Evolutionary conservation across 2,329 filamentous ascomycete genomes (phyloP).

Genomic region (Hirsutella rhossiliensis): DNA sequence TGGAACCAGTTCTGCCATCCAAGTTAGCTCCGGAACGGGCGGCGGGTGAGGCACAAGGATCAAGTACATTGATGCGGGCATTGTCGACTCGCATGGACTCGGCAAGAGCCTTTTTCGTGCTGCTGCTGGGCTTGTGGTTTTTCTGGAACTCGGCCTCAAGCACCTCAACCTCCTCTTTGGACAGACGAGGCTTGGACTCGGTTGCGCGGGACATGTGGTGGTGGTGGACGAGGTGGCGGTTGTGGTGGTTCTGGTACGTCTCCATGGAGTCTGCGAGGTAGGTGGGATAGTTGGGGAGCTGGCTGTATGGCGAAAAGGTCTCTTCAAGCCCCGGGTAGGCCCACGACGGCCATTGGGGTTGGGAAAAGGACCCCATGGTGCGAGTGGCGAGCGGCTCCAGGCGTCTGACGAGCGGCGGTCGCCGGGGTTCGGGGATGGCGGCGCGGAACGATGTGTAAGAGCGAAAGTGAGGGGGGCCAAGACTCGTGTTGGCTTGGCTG

Average conservation of each 20-base stretch:
- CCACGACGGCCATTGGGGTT: slow-evolving; percentile 24
- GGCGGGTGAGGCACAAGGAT: not conserved
- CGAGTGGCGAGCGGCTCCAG: not conserved
- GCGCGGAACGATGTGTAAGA: not conserved
- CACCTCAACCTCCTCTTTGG: slow-evolving; percentile 46
- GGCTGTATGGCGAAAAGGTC: slow-evolving; percentile 18
- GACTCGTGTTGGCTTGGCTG: not conserved
- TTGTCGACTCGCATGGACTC: slow-evolving; percentile 51
- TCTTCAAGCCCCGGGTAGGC: slow-evolving; percentile 16
- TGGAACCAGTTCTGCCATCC: slow-evolving; percentile 56
- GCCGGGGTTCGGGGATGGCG: not conserved
- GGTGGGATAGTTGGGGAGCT: slow-evolving; percentile 16
- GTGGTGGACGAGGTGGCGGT: slow-evolving; percentile 20
- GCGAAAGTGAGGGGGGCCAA: not conserved
- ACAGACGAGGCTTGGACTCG: slow-evolving; percentile 40
- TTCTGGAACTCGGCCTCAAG: slow-evolving; percentile 50
- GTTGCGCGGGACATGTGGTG: slow-evolving; percentile 27
- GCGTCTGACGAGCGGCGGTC: not conserved
- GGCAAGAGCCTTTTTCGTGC: slow-evolving; percentile 46
- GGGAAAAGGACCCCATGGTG: slow-evolving; percentile 20
- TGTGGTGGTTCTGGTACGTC: slow-evolving; percentile 23
- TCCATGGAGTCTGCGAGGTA: slow-evolving; percentile 27
- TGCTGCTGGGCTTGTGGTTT: slow-evolving; percentile 53
- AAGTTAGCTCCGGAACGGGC: slow-evolving; percentile 12
- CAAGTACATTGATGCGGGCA: slow-evolving; percentile 48